Base-by-base conservation (phyloP, 2,329 filamentous ascomycete species). In the Piedraia hortae region DNA sequence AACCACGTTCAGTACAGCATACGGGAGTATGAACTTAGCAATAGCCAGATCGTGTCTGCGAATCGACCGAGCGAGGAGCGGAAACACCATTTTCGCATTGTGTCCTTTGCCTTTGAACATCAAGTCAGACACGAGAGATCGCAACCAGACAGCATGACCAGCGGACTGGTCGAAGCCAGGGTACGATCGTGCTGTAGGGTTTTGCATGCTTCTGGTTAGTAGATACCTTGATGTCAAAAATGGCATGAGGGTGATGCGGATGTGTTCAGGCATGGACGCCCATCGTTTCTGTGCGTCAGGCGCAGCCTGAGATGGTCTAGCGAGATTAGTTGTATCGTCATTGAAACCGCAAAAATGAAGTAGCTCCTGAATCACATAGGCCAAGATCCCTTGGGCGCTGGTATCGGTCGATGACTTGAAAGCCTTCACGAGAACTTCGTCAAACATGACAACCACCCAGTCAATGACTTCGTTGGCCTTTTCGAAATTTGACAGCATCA, bases 331-430 rank as follows among this genome's bases (percentile, higher is more conserved):
- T 17, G 55, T 48, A 10, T 53, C 61, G 6, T 58, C 51, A 26
- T 56, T 65, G 36, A 91, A 67, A 13, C 71, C 67, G 36, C 72
- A 75, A 32, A 69, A 64, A 19, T 68, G 66, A 3, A 93, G 56
- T 18, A 93, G 56, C 35, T 89, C 71, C 44, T 99, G 85, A 66
- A 97, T 91, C 2, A 71, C 74, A 44, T 73, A 97, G 1, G 82
- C 82, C 10, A 99, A 55, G 39, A 88, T 90, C 0, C 78, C 80
- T 43, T 93, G 85, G 4, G 78, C 59, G 31, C 65, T 68, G 2
- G 78, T 72, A 40, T 91, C 88, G 0, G 72, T 85, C 1, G 75
- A 72, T 1, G 82, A 89, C 19, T 89, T 53, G 38, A 97, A 99
- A 1, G 80, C 71, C 28, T 80, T 78, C 12, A 93, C 77, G 6